Evolutionary conservation across 768 basidiomycete species (phyloP).

Genomic region (Psilocybe cyanescens): DNA sequence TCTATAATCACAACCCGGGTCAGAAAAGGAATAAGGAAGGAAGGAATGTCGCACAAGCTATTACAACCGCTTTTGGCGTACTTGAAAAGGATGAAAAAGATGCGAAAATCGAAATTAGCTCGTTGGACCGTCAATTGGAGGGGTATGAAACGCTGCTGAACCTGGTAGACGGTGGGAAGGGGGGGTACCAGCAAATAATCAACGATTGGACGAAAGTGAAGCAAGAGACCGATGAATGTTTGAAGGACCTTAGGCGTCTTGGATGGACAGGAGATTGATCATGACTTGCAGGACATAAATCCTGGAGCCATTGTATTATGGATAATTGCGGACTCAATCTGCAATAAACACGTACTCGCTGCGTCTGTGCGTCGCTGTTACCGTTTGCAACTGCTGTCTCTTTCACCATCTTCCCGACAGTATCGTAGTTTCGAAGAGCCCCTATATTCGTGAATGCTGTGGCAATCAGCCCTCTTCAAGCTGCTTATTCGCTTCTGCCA

Average conservation of each 20-base stretch:
- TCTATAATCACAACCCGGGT: slow-evolving; percentile 40
- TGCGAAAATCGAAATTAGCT: slow-evolving; percentile 38
- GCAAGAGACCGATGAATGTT: slow-evolving; percentile 53
- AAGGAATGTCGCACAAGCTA: slow-evolving; percentile 34
- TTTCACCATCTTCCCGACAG: too few relatives aligned
- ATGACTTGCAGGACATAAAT: too few relatives aligned
- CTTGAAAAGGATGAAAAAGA: slow-evolving; percentile 38
- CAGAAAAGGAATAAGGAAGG: slow-evolving; percentile 15
- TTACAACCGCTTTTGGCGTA: slow-evolving; percentile 32
- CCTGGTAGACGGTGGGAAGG: slow-evolving; percentile 42
- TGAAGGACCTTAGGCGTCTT: slow-evolving; percentile 48
- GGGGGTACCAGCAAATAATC: slow-evolving; percentile 49
- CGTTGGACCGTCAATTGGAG: slow-evolving; percentile 40
- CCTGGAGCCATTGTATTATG: too few relatives aligned
- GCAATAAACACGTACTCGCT: too few relatives aligned
- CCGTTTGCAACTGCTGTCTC: too few relatives aligned
- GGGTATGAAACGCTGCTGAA: slow-evolving; percentile 45
- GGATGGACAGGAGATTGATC: slow-evolving; percentile 49
- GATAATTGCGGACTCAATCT: too few relatives aligned
- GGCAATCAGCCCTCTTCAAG: too few relatives aligned
- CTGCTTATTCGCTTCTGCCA: too few relatives aligned
- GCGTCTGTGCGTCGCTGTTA: too few relatives aligned
- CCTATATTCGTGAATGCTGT: too few relatives aligned
- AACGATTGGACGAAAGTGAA: slow-evolving; percentile 51
- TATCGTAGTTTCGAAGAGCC: too few relatives aligned